Evolutionary conservation across 768 basidiomycete species (phyloP).

Genomic region (Trametes punicea): DNA sequence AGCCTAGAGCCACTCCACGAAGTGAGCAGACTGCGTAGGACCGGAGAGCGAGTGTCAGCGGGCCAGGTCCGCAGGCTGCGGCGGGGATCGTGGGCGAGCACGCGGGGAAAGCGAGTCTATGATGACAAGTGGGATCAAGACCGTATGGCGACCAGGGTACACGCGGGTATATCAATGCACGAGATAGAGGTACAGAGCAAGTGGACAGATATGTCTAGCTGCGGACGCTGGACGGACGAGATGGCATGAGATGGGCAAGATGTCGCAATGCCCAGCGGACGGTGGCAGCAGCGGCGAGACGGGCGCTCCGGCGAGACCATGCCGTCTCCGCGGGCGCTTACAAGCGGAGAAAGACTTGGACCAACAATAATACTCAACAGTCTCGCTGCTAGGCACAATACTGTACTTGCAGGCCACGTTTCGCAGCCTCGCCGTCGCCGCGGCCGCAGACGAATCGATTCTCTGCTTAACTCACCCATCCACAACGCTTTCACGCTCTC

Average conservation of each 20-base stretch:
- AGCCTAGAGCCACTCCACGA: background rate
- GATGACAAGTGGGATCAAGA: background rate
- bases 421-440: too few species aligned
- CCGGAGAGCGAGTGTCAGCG: conserved; percentile 6
- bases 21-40: background rate
- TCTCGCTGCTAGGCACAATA: too few species aligned
- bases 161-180: background rate
- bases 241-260: background rate
- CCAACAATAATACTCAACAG: too few species aligned
- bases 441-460: background rate
- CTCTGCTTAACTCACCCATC: background rate
- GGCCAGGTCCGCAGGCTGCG: background rate
- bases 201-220: background rate
- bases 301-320: background rate
- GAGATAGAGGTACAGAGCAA: background rate
- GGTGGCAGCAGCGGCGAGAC: background rate
- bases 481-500: background rate
- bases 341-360: background rate
- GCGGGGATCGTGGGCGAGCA: background rate
- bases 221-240: background rate
- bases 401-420: too few species aligned
- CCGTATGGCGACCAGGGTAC: background rate
- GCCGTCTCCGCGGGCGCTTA: background rate
- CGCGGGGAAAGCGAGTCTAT: too few species aligned
- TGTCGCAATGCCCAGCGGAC: background rate